Evolutionary conservation across 2,329 filamentous ascomycete species (phyloP).

Genomic region (Clonostachys rosea): DNA sequence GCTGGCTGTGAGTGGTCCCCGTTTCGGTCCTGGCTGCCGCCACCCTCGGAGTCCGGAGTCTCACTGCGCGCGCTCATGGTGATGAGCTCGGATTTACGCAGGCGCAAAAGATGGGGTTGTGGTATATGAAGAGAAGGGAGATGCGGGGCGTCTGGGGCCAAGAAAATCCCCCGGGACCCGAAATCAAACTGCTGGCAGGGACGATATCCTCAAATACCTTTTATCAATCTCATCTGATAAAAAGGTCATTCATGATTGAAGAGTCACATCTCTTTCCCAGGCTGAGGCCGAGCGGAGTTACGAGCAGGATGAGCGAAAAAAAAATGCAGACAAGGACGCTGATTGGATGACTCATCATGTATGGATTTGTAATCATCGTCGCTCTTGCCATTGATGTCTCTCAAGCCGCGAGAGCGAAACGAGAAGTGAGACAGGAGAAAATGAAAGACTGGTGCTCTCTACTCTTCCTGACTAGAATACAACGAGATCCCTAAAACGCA

Average conservation of each 20-base stretch:
- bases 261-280: slow-evolving; percentile 1
- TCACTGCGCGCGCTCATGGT: slow-evolving; percentile 20
- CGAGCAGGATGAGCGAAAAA: slow-evolving; percentile 9
- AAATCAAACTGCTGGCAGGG: not conserved
- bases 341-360: too few species aligned
- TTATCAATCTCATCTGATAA: slow-evolving; percentile 39
- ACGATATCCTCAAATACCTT: slow-evolving; percentile 7
- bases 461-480: too few species aligned
- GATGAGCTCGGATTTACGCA: not conserved
- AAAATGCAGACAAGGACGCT: not conserved
- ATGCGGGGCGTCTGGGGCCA: slow-evolving; percentile 2
- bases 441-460: too few species aligned
- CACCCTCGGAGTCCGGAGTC: slow-evolving; percentile 29
- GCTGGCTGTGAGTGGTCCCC: slow-evolving; percentile 23
- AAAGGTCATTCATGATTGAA: slow-evolving; percentile 10
- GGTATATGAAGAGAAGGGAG: slow-evolving; percentile 1
- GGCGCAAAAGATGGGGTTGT: not conserved
- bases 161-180: not conserved
- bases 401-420: not conserved
- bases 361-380: too few species aligned
- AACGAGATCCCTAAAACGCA: too few species aligned
- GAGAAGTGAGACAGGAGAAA: too few species aligned
- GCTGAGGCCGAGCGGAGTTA: slow-evolving; percentile 23
- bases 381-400: not conserved
- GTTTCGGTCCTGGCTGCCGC: slow-evolving; percentile 9